A percentile compares a stretch with the other conserved stretches of the same genome.
These are phyloP conservation scores for Alternaria ethzedia DNA, from an alignment of 2,329 filamentous ascomycete species.

Conservation along the genomic window DNA sequence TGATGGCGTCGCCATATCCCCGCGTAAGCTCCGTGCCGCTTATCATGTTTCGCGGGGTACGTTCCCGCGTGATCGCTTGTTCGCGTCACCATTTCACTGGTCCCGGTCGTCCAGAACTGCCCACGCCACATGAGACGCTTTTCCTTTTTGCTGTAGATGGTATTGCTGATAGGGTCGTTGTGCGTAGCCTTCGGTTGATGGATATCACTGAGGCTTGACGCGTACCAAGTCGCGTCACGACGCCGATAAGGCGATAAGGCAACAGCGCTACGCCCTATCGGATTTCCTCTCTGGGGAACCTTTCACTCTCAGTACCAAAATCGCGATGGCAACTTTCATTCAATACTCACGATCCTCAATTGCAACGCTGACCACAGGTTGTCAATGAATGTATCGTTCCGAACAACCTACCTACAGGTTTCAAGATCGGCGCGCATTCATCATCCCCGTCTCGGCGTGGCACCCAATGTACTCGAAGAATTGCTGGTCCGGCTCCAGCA, in stretches of 20 bases:
- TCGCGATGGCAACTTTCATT: background rate
- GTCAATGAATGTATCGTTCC: too few species aligned
- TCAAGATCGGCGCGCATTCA: conserved; percentile 3
- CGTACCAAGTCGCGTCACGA: conserved; percentile 12
- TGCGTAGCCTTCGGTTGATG: background rate
- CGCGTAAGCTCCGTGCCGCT: conserved; percentile 32
- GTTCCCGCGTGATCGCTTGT: conserved; percentile 27
- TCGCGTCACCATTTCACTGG: conserved; percentile 14
- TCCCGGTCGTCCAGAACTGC: background rate
- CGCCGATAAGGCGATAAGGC: conserved; percentile 30
- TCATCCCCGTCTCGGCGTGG: conserved; percentile 48
- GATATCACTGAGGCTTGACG: background rate
- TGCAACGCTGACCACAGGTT: background rate
- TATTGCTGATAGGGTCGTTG: background rate
- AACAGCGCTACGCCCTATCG: conserved; percentile 7
- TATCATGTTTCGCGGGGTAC: conserved; percentile 37
- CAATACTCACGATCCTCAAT: background rate
- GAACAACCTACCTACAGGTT: background rate
- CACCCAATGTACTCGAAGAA: conserved; percentile 54
- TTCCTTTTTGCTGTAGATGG: background rate
- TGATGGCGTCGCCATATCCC: conserved; percentile 25
- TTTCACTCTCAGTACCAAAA: background rate
- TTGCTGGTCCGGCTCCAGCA: conserved; percentile 50
- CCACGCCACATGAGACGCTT: background rate
- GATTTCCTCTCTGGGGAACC: background rate